Conservation (phyloP, 805 yeast genomes). For the Saturnispora hagleri region DNA sequence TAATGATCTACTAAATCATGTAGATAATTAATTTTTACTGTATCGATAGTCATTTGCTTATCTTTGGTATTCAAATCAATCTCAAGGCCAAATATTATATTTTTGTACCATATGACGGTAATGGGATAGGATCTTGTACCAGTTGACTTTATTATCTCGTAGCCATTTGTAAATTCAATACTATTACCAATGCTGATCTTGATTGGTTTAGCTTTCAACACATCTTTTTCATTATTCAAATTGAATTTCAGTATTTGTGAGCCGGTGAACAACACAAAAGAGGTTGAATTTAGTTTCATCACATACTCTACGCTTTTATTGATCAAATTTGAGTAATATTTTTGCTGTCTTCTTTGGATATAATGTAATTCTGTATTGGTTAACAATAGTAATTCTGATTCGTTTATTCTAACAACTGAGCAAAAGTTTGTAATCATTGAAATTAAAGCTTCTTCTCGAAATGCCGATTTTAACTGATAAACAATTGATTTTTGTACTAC, state of each 20-base stretch:
- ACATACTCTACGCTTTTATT: slow-evolving; percentile 25
- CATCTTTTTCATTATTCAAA: slow-evolving; percentile 17
- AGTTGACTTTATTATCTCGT: slow-evolving; percentile 18
- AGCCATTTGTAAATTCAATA: slow-evolving; percentile 1
- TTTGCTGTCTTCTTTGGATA: slow-evolving; percentile 17
- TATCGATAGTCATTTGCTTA: slow-evolving; percentile 21
- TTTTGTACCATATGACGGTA: slow-evolving; percentile 37
- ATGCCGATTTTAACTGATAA: slow-evolving; percentile 23
- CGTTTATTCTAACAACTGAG: slow-evolving; percentile 20
- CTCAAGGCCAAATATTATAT: slow-evolving; percentile 42
- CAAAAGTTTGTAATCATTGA: slow-evolving; percentile 21
- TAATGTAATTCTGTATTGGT: slow-evolving; percentile 24
- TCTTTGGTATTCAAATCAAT: slow-evolving; percentile 25
- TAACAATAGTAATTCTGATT: slow-evolving; percentile 24
- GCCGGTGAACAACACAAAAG: slow-evolving; percentile 28
- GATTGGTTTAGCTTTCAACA: slow-evolving; percentile 23
- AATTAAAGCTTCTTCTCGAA: slow-evolving; percentile 14
- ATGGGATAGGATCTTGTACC: slow-evolving; percentile 40
- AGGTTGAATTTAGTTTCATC: slow-evolving; percentile 20
- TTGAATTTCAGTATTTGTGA: slow-evolving; percentile 26
- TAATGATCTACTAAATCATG: slow-evolving; percentile 41
- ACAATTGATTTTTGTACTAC: slow-evolving; percentile 19
- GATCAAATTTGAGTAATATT: slow-evolving; percentile 20
- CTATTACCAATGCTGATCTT: slow-evolving; percentile 27
- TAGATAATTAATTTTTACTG: slow-evolving; percentile 35